These are phyloP conservation scores for Gymnopilus junonius DNA, from an alignment of 768 basidiomycete genomes.

Conservation along the genomic window DNA sequence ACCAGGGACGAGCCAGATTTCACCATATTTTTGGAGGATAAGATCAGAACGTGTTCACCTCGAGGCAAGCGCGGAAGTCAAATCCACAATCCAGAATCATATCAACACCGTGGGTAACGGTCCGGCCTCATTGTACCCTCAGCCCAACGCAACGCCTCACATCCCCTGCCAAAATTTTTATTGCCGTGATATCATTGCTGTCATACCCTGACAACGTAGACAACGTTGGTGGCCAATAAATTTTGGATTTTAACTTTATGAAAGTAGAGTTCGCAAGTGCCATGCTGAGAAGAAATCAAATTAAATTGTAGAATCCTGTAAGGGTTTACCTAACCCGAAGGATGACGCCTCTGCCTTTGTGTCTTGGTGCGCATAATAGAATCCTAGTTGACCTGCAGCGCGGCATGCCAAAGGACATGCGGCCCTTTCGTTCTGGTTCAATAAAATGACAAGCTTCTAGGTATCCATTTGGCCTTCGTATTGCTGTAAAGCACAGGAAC, in stretches of 20 bases:
- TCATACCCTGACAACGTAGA: not conserved
- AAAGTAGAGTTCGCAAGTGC: constrained; percentile 5
- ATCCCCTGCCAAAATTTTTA: not conserved
- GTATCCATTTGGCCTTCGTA: not conserved
- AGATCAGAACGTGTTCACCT: constrained; percentile 55
- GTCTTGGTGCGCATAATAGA: constrained; percentile 11
- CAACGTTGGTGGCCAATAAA: constrained; percentile 6
- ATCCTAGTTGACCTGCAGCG: constrained; percentile 14
- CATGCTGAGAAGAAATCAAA: not conserved
- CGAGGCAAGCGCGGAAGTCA: constrained; percentile 28
- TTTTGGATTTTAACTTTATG: constrained; percentile 19
- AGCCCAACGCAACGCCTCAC: constrained; percentile 12
- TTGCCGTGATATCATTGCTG: constrained; percentile 3
- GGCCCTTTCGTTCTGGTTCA: not conserved
- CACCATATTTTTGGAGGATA: constrained; percentile 39
- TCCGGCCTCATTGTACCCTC: constrained; percentile 17
- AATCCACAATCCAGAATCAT: constrained; percentile 10
- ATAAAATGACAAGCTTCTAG: constrained; percentile 1
- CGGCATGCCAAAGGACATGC: constrained; percentile 8
- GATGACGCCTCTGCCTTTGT: constrained; percentile 13
- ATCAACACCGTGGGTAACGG: constrained; percentile 26
- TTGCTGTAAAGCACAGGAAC: not conserved
- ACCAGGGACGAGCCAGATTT: constrained; percentile 32
- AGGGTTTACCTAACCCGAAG: not conserved
- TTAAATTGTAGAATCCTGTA: constrained; percentile 6